phyloP scores from a whole-genome alignment of 225 moss, liverwort and hornwort genomes.

The Sphagnum tenellum region DNA sequence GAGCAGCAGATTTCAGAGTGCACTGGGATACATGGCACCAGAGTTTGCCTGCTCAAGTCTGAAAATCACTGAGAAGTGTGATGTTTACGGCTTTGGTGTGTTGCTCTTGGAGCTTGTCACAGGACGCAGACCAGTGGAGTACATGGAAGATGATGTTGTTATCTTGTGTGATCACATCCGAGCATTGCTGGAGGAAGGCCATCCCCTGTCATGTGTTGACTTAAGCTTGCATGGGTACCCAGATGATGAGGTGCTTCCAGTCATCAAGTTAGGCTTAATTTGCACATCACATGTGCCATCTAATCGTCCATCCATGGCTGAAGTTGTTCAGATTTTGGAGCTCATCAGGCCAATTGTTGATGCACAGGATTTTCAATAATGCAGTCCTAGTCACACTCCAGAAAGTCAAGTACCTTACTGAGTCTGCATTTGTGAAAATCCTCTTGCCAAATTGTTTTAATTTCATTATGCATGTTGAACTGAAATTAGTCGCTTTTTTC shows the following conservation, averaged over 20 bases:
- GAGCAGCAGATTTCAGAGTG: conserved; percentile 98
- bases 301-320: conserved; percentile 92
- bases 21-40: conserved; percentile 94
- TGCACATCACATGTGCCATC: conserved; percentile 99
- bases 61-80: conserved; percentile 92
- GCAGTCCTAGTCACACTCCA: neutral
- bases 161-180: conserved; percentile 85
- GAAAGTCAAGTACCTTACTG: no score
- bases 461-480: no score
- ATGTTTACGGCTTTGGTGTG: conserved; percentile 91
- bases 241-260: conserved; percentile 88
- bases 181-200: conserved; percentile 80
- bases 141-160: conserved; percentile 96
- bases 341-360: conserved; percentile 80
- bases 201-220: conserved; percentile 72
- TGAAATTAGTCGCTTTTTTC: no score
- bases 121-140: conserved; percentile 86
- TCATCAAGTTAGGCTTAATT: conserved; percentile 93
- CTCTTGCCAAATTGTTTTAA: no score
- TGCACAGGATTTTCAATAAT: conserved; percentile 14
- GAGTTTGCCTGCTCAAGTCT: conserved; percentile 91
- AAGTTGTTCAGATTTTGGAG: conserved; percentile 94
- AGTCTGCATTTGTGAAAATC: no score
- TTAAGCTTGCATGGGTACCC: conserved; percentile 28
- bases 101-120: conserved; percentile 92